A percentile compares a stretch with the other conserved stretches of the same genome.
Evolutionary conservation across 2,329 filamentous ascomycete genomes (phyloP).

Genomic region (Stachybotrys echinatus): DNA sequence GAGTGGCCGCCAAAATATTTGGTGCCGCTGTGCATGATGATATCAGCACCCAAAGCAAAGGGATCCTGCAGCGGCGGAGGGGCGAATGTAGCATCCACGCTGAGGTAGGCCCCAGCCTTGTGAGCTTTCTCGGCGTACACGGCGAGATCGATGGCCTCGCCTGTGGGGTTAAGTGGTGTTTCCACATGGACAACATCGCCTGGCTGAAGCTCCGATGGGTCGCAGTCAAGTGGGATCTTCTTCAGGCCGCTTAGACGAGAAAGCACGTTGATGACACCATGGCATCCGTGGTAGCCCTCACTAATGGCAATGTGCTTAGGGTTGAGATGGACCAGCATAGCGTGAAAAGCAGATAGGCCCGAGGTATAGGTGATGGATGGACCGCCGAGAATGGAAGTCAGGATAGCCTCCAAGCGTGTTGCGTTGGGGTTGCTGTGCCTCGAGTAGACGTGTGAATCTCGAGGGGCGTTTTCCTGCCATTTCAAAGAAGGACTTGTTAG

Average conservation of each 20-base stretch:
- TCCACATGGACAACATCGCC: constrained; percentile 90
- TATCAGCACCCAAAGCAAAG: constrained; percentile 73
- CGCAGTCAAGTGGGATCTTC: constrained; percentile 66
- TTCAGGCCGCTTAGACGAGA: constrained; percentile 70
- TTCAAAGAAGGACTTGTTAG: neutral
- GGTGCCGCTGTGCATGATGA: constrained; percentile 88
- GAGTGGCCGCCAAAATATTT: constrained; percentile 97
- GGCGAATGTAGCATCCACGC: constrained; percentile 88
- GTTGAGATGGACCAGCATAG: constrained; percentile 76
- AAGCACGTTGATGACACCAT: constrained; percentile 73
- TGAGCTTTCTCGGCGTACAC: constrained; percentile 70
- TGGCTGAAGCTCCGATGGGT: constrained; percentile 57
- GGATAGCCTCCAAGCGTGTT: constrained; percentile 78
- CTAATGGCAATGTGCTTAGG: constrained; percentile 79
- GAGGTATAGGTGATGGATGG: constrained; percentile 74
- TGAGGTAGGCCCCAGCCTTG: constrained; percentile 65
- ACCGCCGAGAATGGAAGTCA: constrained; percentile 66
- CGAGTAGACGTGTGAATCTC: constrained; percentile 76
- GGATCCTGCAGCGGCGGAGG: constrained; percentile 87
- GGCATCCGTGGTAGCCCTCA: constrained; percentile 88
- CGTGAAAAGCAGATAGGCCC: constrained; percentile 84
- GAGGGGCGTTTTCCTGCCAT: constrained; percentile 39
- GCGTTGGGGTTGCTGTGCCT: constrained; percentile 73
- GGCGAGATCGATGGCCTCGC: constrained; percentile 69
- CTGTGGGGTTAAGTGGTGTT: constrained; percentile 88